Percentiles rank a stretch among this genome's conserved stretches.
These are phyloP conservation scores for Zanthoxylum bungeanum DNA, from an alignment of 345 rosid genomes.

Conservation along the genomic window DNA sequence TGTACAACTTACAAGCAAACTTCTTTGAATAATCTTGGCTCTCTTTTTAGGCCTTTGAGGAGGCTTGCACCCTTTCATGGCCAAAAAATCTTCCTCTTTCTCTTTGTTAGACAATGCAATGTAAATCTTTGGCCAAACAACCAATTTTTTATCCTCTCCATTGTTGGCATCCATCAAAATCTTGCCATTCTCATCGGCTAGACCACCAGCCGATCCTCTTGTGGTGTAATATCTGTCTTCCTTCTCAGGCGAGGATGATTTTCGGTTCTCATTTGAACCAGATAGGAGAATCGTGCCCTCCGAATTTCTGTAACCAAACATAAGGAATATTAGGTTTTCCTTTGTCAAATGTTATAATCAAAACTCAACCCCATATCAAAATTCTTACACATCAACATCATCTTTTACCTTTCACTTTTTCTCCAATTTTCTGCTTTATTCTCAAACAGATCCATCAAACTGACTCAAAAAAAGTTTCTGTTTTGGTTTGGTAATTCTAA, in stretches of 20 bases:
- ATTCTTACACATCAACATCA: background rate
- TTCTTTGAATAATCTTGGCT: conserved; percentile 64
- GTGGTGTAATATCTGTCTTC: conserved; percentile 63
- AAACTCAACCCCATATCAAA: background rate
- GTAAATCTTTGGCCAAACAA: conserved; percentile 62
- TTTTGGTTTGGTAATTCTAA: background rate
- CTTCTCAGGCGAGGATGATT: conserved; percentile 51
- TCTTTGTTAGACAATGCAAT: conserved; percentile 65
- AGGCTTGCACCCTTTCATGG: conserved; percentile 79
- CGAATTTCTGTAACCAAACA: conserved; percentile 43
- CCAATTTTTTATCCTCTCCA: conserved; percentile 43
- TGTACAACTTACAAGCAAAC: conserved; percentile 48
- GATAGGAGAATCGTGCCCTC: conserved; percentile 43
- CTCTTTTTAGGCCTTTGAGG: conserved; percentile 80
- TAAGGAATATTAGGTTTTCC: background rate
- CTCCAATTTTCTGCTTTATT: background rate
- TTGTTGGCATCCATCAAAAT: conserved; percentile 30
- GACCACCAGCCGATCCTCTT: conserved; percentile 45
- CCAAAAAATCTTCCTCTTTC: conserved; percentile 74
- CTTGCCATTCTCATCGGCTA: conserved; percentile 43
- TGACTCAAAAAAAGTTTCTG: conserved; percentile 2
- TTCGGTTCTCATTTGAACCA: conserved; percentile 28
- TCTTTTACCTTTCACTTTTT: background rate
- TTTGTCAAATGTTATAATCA: background rate
- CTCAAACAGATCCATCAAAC: conserved; percentile 35